A percentile compares a stretch with the other conserved stretches of the same genome.
Evolutionary conservation across 2,329 filamentous ascomycete species (phyloP).

Genomic region (Juglanconis sp.): DNA sequence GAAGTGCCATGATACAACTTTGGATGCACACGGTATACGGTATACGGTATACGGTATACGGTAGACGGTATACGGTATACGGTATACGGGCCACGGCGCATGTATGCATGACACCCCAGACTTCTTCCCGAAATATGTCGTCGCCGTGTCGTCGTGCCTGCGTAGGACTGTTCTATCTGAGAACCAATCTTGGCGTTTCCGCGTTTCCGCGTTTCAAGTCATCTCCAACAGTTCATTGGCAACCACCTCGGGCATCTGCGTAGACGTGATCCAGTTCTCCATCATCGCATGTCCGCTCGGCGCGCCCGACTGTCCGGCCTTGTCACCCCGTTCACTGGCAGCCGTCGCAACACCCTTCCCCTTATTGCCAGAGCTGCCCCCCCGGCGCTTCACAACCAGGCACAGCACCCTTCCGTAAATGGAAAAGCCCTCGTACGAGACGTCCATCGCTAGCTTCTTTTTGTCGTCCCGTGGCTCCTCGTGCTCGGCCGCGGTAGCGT

Average conservation of each 20-base stretch:
- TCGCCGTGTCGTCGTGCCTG: neutral
- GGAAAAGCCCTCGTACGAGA: conserved; percentile 90
- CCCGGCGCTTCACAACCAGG: conserved; percentile 76
- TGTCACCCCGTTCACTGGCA: conserved; percentile 22
- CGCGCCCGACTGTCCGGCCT: conserved; percentile 25
- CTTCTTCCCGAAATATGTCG: neutral
- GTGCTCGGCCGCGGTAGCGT: conserved; percentile 24
- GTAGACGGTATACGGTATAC: too few species aligned
- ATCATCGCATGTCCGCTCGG: conserved; percentile 65
- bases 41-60: too few species aligned
- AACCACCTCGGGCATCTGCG: conserved; percentile 56
- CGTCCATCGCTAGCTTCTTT: conserved; percentile 84
- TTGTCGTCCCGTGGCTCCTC: conserved; percentile 62
- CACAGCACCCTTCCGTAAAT: conserved; percentile 94
- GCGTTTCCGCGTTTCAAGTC: conserved; percentile 3
- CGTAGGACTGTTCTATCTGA: neutral
- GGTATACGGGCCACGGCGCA: neutral
- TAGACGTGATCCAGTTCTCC: conserved; percentile 82
- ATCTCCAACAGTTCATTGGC: conserved; percentile 24
- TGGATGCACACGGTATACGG: too few species aligned
- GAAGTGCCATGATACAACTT: too few species aligned
- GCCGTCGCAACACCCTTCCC: conserved; percentile 23
- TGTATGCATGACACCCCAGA: neutral
- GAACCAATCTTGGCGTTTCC: neutral
- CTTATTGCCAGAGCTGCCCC: conserved; percentile 27